phyloP scores from a whole-genome alignment of 495 filamentous ascomycete genomes.

The Sordaria brevicollis region DNA sequence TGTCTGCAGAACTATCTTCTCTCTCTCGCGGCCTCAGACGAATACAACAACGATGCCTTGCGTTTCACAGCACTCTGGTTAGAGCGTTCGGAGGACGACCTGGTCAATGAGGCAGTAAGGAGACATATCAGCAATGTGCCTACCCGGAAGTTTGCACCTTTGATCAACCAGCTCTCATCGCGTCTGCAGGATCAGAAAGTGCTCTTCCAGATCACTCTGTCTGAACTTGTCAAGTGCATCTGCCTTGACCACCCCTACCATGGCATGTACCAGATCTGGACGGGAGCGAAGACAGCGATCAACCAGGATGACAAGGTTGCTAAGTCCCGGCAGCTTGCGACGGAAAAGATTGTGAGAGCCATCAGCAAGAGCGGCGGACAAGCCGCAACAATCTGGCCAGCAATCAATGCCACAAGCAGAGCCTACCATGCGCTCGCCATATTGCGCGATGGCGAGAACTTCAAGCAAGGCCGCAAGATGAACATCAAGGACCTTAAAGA shows the following conservation, averaged over 20 bases:
- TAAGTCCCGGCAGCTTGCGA: conserved; percentile 60
- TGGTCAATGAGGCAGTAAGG: conserved; percentile 67
- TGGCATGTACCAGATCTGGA: conserved; percentile 90
- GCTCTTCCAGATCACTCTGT: conserved; percentile 66
- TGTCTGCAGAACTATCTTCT: conserved; percentile 94
- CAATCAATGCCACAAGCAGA: conserved; percentile 61
- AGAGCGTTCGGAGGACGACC: conserved; percentile 59
- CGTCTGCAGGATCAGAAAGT: conserved; percentile 61
- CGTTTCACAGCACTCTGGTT: conserved; percentile 96
- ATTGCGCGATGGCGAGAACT: conserved; percentile 44
- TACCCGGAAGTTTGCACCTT: conserved; percentile 78
- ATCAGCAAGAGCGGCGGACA: conserved; percentile 34
- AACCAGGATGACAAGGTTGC: conserved; percentile 61
- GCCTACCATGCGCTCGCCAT: conserved; percentile 64
- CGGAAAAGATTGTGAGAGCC: conserved; percentile 49
- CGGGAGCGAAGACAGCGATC: conserved; percentile 55
- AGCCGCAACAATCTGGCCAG: conserved; percentile 47
- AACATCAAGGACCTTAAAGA: conserved; percentile 45
- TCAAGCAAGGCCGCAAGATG: conserved; percentile 58
- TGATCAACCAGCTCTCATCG: conserved; percentile 95
- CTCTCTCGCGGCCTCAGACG: conserved; percentile 69
- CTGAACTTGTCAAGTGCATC: conserved; percentile 61
- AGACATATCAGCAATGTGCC: conserved; percentile 62
- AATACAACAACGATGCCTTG: conserved; percentile 78
- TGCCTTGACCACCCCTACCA: conserved; percentile 91